Evolutionary conservation across 179 eudicot genomes (phyloP).

Genomic region (Carnegiea gigantea): DNA sequence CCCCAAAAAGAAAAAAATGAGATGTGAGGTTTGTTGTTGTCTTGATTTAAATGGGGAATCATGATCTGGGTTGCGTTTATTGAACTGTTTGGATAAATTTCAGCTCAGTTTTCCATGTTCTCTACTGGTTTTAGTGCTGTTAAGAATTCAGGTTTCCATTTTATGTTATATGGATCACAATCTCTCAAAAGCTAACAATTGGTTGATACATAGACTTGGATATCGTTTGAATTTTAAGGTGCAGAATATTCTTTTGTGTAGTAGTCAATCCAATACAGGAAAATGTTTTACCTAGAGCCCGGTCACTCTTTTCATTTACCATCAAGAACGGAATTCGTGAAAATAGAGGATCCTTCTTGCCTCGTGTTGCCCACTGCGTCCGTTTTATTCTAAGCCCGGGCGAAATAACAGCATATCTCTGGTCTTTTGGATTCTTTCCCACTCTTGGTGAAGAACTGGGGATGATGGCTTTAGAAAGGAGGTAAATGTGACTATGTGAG

Average conservation of each 20-base stretch:
- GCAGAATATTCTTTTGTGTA: too few relatives aligned
- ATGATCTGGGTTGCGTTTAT: slow-evolving; percentile 9
- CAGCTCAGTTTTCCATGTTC: background rate
- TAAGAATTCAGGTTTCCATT: background rate
- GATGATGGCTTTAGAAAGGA: background rate
- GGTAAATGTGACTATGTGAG: background rate
- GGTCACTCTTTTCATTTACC: too few relatives aligned
- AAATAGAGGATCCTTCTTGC: too few relatives aligned
- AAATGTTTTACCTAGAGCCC: too few relatives aligned
- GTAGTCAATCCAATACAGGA: background rate
- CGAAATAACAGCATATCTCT: background rate
- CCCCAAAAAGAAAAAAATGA: background rate
- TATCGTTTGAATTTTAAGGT: background rate
- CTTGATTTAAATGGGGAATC: background rate
- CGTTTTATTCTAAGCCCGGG: too few relatives aligned
- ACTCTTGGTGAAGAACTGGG: too few relatives aligned
- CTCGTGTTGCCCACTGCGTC: too few relatives aligned
- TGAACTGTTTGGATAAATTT: background rate
- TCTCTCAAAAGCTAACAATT: background rate
- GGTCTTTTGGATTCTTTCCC: background rate
- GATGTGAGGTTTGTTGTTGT: background rate
- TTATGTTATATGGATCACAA: background rate
- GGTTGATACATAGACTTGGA: background rate
- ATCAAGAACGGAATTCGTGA: too few relatives aligned
- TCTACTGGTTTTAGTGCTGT: background rate